phyloP scores from a whole-genome alignment of 495 filamentous ascomycete species.

The Wilcoxina mikolae region DNA sequence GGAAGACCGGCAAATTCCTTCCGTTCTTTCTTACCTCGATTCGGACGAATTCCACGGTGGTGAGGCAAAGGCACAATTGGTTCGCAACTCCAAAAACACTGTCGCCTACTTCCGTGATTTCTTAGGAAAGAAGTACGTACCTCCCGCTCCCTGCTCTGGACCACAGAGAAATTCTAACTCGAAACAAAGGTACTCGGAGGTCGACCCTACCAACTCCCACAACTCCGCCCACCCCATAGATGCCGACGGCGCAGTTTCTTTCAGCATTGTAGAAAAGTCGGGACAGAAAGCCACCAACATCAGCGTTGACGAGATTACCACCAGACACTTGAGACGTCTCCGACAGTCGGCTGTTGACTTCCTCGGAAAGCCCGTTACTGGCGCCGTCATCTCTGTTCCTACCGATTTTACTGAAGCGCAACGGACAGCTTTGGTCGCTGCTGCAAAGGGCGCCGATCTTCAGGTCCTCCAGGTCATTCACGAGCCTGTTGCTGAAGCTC shows the following conservation, averaged over 20 bases:
- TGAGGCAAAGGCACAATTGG: constrained; percentile 81
- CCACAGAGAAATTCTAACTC: not conserved
- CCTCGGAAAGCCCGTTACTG: constrained; percentile 78
- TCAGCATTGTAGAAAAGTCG: constrained; percentile 64
- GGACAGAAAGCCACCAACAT: constrained; percentile 54
- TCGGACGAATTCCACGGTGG: constrained; percentile 94
- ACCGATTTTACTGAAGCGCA: constrained; percentile 85
- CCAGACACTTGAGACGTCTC: constrained; percentile 71
- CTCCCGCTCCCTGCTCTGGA: not conserved
- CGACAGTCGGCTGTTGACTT: constrained; percentile 75
- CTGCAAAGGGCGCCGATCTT: constrained; percentile 67
- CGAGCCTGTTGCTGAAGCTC: constrained; percentile 79
- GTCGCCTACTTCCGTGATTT: constrained; percentile 92
- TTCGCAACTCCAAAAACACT: constrained; percentile 84
- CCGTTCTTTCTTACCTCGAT: constrained; percentile 81
- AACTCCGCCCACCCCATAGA: constrained; percentile 82
- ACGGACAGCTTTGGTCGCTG: constrained; percentile 57
- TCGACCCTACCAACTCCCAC: constrained; percentile 91
- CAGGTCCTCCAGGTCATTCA: constrained; percentile 85
- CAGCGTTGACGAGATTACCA: constrained; percentile 70
- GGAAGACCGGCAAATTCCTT: constrained; percentile 97
- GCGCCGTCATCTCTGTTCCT: constrained; percentile 83
- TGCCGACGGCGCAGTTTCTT: constrained; percentile 55
- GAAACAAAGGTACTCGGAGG: constrained; percentile 31
- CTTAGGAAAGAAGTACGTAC: constrained; percentile 68